phyloP scores from a whole-genome alignment of 768 basidiomycete species.

The Leccinum arenicola region DNA sequence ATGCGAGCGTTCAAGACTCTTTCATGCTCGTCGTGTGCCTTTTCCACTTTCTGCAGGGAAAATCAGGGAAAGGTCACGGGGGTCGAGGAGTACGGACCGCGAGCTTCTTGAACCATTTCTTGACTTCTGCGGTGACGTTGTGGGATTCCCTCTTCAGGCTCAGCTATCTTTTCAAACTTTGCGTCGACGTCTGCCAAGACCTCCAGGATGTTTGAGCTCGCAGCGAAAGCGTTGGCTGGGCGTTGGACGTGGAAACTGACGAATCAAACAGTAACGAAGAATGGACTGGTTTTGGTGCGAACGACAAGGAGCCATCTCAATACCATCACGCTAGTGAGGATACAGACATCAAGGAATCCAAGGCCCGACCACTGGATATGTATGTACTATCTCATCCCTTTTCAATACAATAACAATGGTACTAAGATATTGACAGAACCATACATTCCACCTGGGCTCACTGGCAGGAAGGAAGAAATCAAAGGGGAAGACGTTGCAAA shows the following conservation, averaged over 20 bases:
- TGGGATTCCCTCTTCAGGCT: too few relatives aligned
- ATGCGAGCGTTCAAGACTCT: too few relatives aligned
- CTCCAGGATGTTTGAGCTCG: too few relatives aligned
- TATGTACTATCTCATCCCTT: slow-evolving; percentile 6
- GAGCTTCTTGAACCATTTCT: too few relatives aligned
- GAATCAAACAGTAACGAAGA: slow-evolving; percentile 28
- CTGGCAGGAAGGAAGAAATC: slow-evolving; percentile 41
- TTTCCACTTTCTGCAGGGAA: too few relatives aligned
- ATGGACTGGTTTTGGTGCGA: slow-evolving; percentile 37
- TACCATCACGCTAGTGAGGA: not conserved
- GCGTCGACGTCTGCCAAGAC: too few relatives aligned
- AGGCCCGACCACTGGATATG: slow-evolving; percentile 6
- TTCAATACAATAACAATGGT: not conserved
- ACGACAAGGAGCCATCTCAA: not conserved
- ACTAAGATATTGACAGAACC: slow-evolving; percentile 33
- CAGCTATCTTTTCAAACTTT: too few relatives aligned
- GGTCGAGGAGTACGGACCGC: too few relatives aligned
- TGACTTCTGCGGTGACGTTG: too few relatives aligned
- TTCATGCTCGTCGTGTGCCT: too few relatives aligned
- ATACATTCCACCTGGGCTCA: slow-evolving; percentile 82
- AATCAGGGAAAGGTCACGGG: too few relatives aligned
- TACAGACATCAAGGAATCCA: not conserved
- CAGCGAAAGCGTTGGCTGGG: not conserved
- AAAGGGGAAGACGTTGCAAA: slow-evolving; percentile 45
- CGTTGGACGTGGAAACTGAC: slow-evolving; percentile 22